phyloP scores from a whole-genome alignment of 306 rosid species.

The Inga oerstediana region DNA sequence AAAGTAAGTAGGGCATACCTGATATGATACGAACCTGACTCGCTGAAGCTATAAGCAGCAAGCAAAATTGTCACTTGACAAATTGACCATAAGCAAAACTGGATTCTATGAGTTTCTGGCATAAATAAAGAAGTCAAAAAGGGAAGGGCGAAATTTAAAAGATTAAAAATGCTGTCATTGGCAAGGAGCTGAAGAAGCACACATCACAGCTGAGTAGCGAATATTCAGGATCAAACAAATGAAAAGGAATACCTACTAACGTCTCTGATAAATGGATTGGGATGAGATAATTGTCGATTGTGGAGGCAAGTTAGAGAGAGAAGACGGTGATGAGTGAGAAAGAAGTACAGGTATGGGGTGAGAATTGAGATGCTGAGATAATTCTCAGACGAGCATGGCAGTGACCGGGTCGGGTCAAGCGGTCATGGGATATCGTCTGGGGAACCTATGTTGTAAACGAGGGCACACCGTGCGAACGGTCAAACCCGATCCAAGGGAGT shows the following conservation, averaged over 20 bases:
- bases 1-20: slow-evolving; percentile 17
- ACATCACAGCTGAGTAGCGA: neutral
- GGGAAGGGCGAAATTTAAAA: neutral
- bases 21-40: neutral
- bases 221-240: neutral
- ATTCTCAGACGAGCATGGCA: neutral
- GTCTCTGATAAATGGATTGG: neutral
- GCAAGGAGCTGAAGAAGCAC: neutral
- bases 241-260: neutral
- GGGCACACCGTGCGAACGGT: neutral
- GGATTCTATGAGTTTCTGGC: neutral
- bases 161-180: neutral
- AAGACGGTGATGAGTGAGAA: neutral
- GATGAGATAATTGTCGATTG: neutral
- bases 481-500: neutral
- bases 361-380: neutral
- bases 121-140: neutral
- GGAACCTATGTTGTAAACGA: neutral
- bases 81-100: neutral
- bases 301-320: slow-evolving; percentile 16
- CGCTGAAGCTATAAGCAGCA: slow-evolving; percentile 18
- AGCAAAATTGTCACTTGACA: neutral
- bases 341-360: neutral
- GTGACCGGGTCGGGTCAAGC: slow-evolving; percentile 16
- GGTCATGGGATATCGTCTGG: no score